A percentile compares a stretch with the other conserved stretches of the same genome.
Conservation (phyloP, 129 eudicot species). For the Heracleum sosnowskyi region DNA sequence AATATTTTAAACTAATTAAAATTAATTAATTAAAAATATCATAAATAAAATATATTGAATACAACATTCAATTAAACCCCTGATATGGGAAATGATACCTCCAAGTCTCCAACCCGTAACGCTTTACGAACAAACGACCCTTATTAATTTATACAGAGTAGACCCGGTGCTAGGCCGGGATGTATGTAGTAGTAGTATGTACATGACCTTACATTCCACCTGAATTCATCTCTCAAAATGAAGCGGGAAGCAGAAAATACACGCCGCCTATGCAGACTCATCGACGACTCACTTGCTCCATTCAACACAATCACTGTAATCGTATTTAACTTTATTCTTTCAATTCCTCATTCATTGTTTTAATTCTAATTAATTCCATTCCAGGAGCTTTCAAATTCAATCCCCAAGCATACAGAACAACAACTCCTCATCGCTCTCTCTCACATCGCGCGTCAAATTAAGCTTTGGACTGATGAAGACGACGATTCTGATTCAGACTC, state of each 20-base stretch:
- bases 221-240: too few relatives aligned
- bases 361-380: not conserved
- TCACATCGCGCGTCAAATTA: not conserved
- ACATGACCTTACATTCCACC: too few relatives aligned
- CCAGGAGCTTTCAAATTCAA: not conserved
- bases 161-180: too few relatives aligned
- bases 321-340: not conserved
- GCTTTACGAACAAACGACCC: too few relatives aligned
- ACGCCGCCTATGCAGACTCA: conserved; percentile 14
- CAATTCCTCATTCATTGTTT: not conserved
- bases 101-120: too few relatives aligned
- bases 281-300: conserved; percentile 14
- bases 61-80: too few relatives aligned
- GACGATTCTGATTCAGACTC: not conserved
- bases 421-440: conserved; percentile 3
- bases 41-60: too few relatives aligned
- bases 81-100: too few relatives aligned
- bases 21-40: too few relatives aligned
- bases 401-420: not conserved
- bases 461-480: not conserved
- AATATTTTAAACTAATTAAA: too few relatives aligned
- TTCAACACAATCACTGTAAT: not conserved
- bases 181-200: too few relatives aligned
- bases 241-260: not conserved
- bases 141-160: too few relatives aligned